Conservation (phyloP, 176 grass and related monocot genomes). For the Poa pratensis region DNA sequence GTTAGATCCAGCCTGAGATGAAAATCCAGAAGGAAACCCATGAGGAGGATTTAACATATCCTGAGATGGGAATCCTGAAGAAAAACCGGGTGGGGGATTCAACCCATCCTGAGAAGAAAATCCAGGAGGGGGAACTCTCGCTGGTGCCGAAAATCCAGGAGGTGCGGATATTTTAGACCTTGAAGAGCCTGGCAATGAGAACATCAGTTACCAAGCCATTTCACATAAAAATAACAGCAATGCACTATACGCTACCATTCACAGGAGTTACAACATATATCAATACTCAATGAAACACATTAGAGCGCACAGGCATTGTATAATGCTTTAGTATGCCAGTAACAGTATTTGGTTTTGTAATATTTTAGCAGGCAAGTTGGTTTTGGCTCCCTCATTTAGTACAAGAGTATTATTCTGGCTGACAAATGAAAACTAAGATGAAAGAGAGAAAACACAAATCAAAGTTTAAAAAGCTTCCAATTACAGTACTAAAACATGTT, state of each 20-base stretch:
- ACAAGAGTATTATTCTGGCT: background rate
- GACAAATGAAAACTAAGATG: conserved; percentile 16
- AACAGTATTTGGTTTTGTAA: background rate
- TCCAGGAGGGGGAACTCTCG: conserved; percentile 63
- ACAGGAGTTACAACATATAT: background rate
- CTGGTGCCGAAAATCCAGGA: conserved; percentile 65
- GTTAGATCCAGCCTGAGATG: conserved; percentile 45
- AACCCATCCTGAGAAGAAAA: conserved; percentile 60
- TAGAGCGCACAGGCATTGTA: conserved; percentile 2
- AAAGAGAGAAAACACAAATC: conserved; percentile 15
- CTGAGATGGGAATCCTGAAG: conserved; percentile 54
- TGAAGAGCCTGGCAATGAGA: conserved; percentile 50
- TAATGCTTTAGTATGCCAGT: conserved; percentile 6
- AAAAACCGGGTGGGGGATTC: conserved; percentile 57
- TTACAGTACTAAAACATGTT: conserved; percentile 23
- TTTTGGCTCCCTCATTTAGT: background rate
- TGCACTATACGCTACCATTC: conserved; percentile 10
- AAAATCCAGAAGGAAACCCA: conserved; percentile 34
- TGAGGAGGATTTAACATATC: conserved; percentile 52
- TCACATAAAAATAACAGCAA: conserved; percentile 31
- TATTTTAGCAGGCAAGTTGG: background rate
- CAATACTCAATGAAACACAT: conserved; percentile 23
- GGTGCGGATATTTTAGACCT: conserved; percentile 58
- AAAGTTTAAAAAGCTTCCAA: conserved; percentile 23
- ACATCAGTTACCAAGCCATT: conserved; percentile 28